Evolutionary conservation across 1,139 yeast species (phyloP).

Genomic region (Arxiozyma slooffiae): DNA sequence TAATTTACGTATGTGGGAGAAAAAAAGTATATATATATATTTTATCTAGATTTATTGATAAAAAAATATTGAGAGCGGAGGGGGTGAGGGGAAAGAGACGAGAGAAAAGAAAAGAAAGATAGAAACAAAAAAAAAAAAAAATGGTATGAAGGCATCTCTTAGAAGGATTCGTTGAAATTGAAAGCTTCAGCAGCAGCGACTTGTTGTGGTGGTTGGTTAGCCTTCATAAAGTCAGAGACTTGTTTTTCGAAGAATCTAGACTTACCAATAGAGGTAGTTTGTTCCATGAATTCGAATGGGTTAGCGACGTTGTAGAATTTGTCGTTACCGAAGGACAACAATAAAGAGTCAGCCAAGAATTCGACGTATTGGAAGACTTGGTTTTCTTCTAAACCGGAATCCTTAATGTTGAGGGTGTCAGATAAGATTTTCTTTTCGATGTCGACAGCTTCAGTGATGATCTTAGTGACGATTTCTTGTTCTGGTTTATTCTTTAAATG

Average conservation of each 20-base stretch:
- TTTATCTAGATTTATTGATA: too few species aligned
- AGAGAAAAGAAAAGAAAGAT: neutral
- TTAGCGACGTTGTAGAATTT: constrained; percentile 79
- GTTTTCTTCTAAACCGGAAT: constrained; percentile 85
- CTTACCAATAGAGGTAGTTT: constrained; percentile 93
- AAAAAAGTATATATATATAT: too few species aligned
- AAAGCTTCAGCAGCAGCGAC: constrained; percentile 39
- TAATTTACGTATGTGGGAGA: neutral
- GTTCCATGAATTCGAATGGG: constrained; percentile 98
- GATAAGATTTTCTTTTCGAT: constrained; percentile 92
- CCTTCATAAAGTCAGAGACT: constrained; percentile 92
- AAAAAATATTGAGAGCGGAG: neutral
- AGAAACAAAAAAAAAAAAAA: neutral
- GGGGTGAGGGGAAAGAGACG: neutral
- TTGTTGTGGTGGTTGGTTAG: constrained; percentile 32
- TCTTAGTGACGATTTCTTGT: constrained; percentile 63
- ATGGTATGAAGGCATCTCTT: constrained; percentile 11
- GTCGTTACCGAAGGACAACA: constrained; percentile 81
- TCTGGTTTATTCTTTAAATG: constrained; percentile 87
- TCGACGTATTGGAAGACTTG: constrained; percentile 97
- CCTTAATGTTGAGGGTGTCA: constrained; percentile 83
- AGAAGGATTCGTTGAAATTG: constrained; percentile 45
- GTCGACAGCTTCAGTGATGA: constrained; percentile 88
- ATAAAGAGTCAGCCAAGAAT: constrained; percentile 90
- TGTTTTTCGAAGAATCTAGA: constrained; percentile 98